These are phyloP conservation scores for Penicillium roqueforti DNA, from an alignment of 495 filamentous ascomycete genomes.

Conservation along the genomic window DNA sequence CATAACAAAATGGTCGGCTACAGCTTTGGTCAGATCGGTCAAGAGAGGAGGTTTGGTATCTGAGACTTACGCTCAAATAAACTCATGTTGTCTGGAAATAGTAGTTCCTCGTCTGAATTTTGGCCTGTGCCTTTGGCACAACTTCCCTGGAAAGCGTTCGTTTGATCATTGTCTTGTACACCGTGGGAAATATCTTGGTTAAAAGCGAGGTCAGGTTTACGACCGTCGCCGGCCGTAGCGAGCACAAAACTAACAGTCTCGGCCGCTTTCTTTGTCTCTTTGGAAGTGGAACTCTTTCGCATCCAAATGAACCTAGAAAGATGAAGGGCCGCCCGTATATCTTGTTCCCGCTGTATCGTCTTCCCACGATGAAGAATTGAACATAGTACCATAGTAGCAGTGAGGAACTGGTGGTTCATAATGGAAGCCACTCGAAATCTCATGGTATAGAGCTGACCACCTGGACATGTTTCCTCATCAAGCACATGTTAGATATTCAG, in stretches of 20 bases:
- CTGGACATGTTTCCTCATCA: constrained; percentile 26
- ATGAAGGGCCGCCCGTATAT: constrained; percentile 22
- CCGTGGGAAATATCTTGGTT: not conserved
- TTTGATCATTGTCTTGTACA: not conserved
- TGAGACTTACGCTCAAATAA: constrained; percentile 6
- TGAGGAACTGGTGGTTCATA: constrained; percentile 28
- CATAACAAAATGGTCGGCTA: constrained; percentile 7
- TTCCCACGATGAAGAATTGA: constrained; percentile 33
- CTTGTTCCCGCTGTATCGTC: constrained; percentile 8
- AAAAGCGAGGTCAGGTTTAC: not conserved
- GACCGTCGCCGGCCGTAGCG: constrained; percentile 4
- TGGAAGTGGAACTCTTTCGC: constrained; percentile 19
- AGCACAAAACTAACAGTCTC: constrained; percentile 22
- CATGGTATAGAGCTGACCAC: constrained; percentile 26
- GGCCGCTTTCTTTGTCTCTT: constrained; percentile 23
- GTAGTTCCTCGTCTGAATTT: not conserved
- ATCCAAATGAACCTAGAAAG: constrained; percentile 21
- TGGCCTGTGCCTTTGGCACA: not conserved
- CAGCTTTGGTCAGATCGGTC: not conserved
- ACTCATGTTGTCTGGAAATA: not conserved
- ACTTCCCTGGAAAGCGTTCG: not conserved
- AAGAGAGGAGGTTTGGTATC: not conserved
- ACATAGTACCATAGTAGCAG: constrained; percentile 51
- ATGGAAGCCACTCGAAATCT: constrained; percentile 21
- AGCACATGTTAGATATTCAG: constrained; percentile 21